Evolutionary conservation across 495 filamentous ascomycete species (phyloP).

Genomic region (Aspergillus taichungensis): DNA sequence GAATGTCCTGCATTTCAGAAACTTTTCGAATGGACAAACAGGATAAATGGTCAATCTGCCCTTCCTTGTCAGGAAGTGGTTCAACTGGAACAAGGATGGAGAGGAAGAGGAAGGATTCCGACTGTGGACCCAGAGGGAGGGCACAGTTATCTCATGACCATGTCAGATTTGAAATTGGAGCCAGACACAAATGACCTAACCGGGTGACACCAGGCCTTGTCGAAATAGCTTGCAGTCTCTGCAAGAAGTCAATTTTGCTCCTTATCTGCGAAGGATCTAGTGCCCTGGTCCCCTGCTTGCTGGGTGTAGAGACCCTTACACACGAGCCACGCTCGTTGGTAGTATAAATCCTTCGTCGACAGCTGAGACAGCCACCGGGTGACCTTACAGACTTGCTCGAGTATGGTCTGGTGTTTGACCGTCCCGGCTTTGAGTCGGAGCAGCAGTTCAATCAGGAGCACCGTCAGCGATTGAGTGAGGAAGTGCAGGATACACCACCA

Average conservation of each 20-base stretch:
- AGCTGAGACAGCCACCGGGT: slow-evolving; percentile 36
- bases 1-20: too few relatives aligned
- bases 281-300: slow-evolving; percentile 1
- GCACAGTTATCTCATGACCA: too few relatives aligned
- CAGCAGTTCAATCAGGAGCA: slow-evolving; percentile 45
- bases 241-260: background rate
- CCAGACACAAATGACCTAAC: too few relatives aligned
- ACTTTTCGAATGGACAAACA: too few relatives aligned
- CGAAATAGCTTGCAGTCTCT: background rate
- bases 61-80: too few relatives aligned
- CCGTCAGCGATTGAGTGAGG: slow-evolving; percentile 45
- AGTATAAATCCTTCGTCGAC: slow-evolving; percentile 30
- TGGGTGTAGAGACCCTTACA: slow-evolving; percentile 20
- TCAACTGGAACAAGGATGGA: too few relatives aligned
- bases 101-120: too few relatives aligned
- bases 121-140: too few relatives aligned
- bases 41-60: too few relatives aligned
- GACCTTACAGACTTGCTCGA: slow-evolving; percentile 34
- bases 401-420: slow-evolving; percentile 23
- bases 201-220: too few relatives aligned
- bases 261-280: background rate
- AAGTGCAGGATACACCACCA: slow-evolving; percentile 55
- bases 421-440: slow-evolving; percentile 33
- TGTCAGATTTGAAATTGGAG: too few relatives aligned
- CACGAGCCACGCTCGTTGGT: slow-evolving; percentile 37